phyloP scores from a whole-genome alignment of 2,329 filamentous ascomycete genomes.

The Diaporthe batatas region DNA sequence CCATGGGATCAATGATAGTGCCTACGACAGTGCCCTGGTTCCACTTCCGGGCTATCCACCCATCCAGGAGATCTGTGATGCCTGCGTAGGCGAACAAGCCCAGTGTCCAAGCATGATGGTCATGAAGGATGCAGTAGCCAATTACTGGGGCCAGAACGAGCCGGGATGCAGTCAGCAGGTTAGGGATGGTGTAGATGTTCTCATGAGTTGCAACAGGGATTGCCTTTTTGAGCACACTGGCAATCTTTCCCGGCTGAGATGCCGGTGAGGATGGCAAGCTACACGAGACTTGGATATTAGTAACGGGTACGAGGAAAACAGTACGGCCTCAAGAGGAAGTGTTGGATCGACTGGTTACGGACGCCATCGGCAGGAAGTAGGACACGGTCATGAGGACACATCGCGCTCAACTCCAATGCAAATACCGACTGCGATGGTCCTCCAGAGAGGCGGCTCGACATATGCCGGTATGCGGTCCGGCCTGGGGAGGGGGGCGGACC shows the following conservation, averaged over 20 bases:
- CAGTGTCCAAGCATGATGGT: conserved; percentile 83
- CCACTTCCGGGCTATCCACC: conserved; percentile 91
- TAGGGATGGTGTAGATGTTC: conserved; percentile 97
- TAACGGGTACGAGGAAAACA: neutral
- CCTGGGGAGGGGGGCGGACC: neutral
- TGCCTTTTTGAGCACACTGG: conserved; percentile 38
- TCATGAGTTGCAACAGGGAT: conserved; percentile 68
- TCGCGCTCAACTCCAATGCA: neutral
- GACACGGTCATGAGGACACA: neutral
- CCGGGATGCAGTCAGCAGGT: conserved; percentile 89
- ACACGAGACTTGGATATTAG: conserved; percentile 27
- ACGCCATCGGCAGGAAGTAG: neutral
- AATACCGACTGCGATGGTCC: conserved; percentile 3
- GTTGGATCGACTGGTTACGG: neutral
- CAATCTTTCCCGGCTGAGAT: conserved; percentile 34
- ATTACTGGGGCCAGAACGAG: conserved; percentile 86
- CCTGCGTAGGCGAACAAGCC: conserved; percentile 93
- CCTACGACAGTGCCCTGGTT: conserved; percentile 93
- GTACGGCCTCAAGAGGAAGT: neutral
- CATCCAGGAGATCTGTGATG: conserved; percentile 91
- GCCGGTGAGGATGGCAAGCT: conserved; percentile 34
- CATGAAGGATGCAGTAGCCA: conserved; percentile 89
- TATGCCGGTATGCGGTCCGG: neutral
- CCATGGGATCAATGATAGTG: conserved; percentile 95
- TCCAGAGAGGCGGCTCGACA: neutral